These are phyloP conservation scores for Saccharomycopsis fibuligera DNA, from an alignment of 805 yeast species.

Conservation along the genomic window DNA sequence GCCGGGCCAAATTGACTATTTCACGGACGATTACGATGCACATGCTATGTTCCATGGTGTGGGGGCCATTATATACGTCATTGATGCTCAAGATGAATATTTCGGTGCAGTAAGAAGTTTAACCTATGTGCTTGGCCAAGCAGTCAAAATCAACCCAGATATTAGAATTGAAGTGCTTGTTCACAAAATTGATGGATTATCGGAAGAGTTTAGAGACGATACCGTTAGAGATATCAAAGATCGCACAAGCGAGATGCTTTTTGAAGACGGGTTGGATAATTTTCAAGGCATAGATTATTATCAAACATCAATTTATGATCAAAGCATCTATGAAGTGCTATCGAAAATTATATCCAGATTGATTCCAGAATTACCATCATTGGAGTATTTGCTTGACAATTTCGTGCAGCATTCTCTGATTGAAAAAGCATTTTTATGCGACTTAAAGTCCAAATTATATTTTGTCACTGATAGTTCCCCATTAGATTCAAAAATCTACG, in stretches of 20 bases:
- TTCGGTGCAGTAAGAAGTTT: constrained; percentile 83
- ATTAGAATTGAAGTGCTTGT: constrained; percentile 89
- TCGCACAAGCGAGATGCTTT: constrained; percentile 85
- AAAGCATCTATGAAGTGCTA: constrained; percentile 92
- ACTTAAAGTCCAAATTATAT: constrained; percentile 85
- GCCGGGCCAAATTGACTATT: constrained; percentile 88
- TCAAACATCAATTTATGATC: constrained; percentile 90
- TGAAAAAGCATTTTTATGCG: constrained; percentile 90
- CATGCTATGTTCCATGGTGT: constrained; percentile 71
- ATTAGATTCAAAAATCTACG: constrained; percentile 91
- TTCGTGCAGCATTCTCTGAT: constrained; percentile 83
- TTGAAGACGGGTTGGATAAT: constrained; percentile 85
- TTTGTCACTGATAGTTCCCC: constrained; percentile 96
- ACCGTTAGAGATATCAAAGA: constrained; percentile 97
- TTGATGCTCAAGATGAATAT: constrained; percentile 94
- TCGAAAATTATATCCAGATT: constrained; percentile 88
- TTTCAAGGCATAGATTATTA: constrained; percentile 76
- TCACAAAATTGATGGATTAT: constrained; percentile 91
- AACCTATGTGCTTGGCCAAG: constrained; percentile 82
- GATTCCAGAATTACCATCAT: constrained; percentile 78
- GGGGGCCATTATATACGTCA: constrained; percentile 89
- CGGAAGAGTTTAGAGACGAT: constrained; percentile 89
- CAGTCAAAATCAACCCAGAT: constrained; percentile 74
- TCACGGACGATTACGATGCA: constrained; percentile 52
- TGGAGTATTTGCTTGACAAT: constrained; percentile 84